Base-by-base conservation (phyloP, 2,329 filamentous ascomycete genomes). In the Sarocladium kiliense region DNA sequence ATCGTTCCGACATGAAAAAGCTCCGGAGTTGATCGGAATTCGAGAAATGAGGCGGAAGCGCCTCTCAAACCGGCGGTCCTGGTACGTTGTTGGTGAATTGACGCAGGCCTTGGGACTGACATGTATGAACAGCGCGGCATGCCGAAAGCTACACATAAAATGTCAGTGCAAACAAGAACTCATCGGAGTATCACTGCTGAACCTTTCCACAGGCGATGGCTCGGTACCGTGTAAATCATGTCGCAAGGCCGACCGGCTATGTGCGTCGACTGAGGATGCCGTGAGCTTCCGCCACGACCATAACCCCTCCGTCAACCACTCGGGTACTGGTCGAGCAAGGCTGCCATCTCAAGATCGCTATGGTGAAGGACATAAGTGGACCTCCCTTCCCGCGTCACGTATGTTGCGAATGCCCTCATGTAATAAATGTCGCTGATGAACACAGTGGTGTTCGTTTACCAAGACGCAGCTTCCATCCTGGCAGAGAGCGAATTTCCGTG, bases 261-360 rank as follows among this genome's bases (percentile, higher is more conserved):
- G 45, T 25, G 16, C 14, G 3, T 50, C 45, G 11, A 34, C 45
- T 5, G 23, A 18, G 9, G 45, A 50, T 32, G 25, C 27, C 18
- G 23, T 50, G 7, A 30, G 27, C 25, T 50, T 50, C 27, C 45
- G 45, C 10, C 45, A 50, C 26, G 45, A 50, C 26, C 45, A 50
- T 19, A 50, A 50, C 23, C 45, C 45, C 4, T 50, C 45, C 10
- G 26, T 50, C 27, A 30, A 11, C 7, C 7, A 25, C 18, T 9
- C 10, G 9, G 19, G 18, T 10, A 23, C 14, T 45, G n/a, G 9
- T 16, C 12, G 41, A 11, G 16, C 41, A 16, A 45, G 23, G 16
- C 7, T 45, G 18, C 41, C 7, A 6, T 10, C 19, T 23, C 7
- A 25, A 21, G 21, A 21, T 5, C 21, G 21, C 41, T 45, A 23